phyloP scores from a whole-genome alignment of 139 green algal genomes.

The Tetradesmus obliquus region DNA sequence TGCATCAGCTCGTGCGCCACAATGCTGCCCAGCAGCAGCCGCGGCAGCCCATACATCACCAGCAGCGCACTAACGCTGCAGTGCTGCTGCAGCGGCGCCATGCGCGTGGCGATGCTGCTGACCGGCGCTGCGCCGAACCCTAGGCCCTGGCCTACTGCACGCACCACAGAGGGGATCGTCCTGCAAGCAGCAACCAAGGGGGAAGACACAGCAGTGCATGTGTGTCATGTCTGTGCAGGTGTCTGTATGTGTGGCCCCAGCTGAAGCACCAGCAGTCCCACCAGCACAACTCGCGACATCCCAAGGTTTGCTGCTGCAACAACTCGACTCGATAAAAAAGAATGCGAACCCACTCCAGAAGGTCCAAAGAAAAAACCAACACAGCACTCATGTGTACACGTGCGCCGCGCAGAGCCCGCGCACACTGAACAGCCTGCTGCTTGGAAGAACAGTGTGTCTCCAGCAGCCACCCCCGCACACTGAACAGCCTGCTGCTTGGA shows the following conservation, averaged over 20 bases:
- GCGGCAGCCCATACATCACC: conserved; percentile 90
- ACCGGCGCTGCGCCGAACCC: conserved; percentile 25
- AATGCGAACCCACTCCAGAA: no score
- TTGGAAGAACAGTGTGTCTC: not conserved
- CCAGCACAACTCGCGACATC: no score
- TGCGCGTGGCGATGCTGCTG: conserved; percentile 39
- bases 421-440: not conserved
- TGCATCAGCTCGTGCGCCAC: conserved; percentile 96
- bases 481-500: not conserved
- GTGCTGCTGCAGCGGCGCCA: conserved; percentile 20
- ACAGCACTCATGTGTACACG: no score
- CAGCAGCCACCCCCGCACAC: not conserved
- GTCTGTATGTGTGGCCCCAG: not conserved
- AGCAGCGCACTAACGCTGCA: conserved; percentile 86
- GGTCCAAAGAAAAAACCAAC: no score
- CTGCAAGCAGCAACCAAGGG: conserved; percentile 39
- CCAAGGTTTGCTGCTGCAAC: no score
- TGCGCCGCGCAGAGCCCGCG: no score
- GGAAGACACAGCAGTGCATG: not conserved
- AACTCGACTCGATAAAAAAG: no score
- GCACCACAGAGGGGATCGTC: conserved; percentile 59
- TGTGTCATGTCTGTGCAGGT: no score
- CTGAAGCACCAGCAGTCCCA: no score
- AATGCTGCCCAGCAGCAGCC: conserved; percentile 84
- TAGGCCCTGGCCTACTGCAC: not conserved